Conservation (phyloP, 495 filamentous ascomycete genomes). For the Penicillium salamii region DNA sequence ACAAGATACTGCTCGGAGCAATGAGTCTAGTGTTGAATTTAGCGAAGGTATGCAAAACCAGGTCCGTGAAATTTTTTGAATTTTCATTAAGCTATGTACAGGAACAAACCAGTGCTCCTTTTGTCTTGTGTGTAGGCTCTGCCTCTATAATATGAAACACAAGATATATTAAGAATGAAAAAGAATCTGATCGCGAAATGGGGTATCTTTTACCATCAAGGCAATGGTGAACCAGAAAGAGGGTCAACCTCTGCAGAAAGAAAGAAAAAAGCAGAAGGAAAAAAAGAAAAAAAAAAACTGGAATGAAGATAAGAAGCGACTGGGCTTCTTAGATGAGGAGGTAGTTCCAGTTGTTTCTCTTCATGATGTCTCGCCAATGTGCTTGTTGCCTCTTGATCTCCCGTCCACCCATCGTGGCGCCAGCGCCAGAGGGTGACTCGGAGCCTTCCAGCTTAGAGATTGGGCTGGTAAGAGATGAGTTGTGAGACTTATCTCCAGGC, state of each 20-base stretch:
- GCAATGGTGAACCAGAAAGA: background rate
- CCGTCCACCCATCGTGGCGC: background rate
- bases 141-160: background rate
- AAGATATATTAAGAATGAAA: background rate
- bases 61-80: no score
- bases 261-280: no score
- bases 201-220: conserved; percentile 4
- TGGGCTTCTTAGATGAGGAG: conserved; percentile 73
- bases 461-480: conserved; percentile 5
- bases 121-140: no score
- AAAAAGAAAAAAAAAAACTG: no score
- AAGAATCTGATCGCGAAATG: background rate
- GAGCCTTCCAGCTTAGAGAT: conserved; percentile 18
- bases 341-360: conserved; percentile 86
- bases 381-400: conserved; percentile 51
- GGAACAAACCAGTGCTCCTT: no score
- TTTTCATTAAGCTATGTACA: no score
- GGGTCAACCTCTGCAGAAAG: background rate
- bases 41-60: no score
- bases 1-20: no score
- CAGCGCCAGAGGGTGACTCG: conserved; percentile 15
- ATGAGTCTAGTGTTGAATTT: no score
- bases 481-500: conserved; percentile 24
- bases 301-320: no score
- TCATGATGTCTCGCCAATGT: conserved; percentile 95